phyloP scores from a whole-genome alignment of 495 filamentous ascomycete species.

The Xylaria curta region DNA sequence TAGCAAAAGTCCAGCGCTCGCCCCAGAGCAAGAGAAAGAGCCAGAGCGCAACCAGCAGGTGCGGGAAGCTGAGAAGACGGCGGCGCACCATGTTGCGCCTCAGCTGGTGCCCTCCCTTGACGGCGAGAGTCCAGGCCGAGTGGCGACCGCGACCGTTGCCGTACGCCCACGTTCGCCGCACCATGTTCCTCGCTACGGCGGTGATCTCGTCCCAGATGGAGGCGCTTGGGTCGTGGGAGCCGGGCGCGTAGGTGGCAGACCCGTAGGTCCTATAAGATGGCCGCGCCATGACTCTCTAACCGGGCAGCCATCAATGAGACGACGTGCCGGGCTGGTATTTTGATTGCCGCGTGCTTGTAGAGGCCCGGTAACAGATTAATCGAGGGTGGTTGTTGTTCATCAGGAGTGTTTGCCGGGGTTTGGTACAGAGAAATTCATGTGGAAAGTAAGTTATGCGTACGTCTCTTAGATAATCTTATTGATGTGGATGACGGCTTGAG shows the following conservation, averaged over 20 bases:
- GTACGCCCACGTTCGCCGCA: constrained; percentile 44
- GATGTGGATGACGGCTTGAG: background rate
- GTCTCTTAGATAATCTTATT: background rate
- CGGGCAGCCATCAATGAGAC: constrained; percentile 40
- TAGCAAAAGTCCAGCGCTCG: constrained; percentile 77
- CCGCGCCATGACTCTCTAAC: constrained; percentile 42
- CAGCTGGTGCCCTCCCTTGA: constrained; percentile 40
- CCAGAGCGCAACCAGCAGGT: constrained; percentile 75
- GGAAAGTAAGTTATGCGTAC: background rate
- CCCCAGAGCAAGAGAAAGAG: constrained; percentile 84
- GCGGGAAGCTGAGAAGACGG: constrained; percentile 64
- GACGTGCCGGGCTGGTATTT: background rate
- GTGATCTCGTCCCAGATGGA: constrained; percentile 44
- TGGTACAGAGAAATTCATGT: background rate
- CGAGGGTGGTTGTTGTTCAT: background rate
- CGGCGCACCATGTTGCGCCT: constrained; percentile 50
- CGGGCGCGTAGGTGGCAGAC: constrained; percentile 30
- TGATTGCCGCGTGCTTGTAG: background rate
- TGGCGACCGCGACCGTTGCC: constrained; percentile 44
- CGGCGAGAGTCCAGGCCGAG: constrained; percentile 35
- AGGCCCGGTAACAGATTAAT: background rate
- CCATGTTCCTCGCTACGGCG: constrained; percentile 24
- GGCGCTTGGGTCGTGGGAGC: constrained; percentile 31
- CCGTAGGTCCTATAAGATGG: constrained; percentile 45
- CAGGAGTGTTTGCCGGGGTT: background rate